A percentile compares a stretch with the other conserved stretches of the same genome.
Evolutionary conservation across 257 asterid genomes (phyloP).

Genomic region (Coffea eugenioides): DNA sequence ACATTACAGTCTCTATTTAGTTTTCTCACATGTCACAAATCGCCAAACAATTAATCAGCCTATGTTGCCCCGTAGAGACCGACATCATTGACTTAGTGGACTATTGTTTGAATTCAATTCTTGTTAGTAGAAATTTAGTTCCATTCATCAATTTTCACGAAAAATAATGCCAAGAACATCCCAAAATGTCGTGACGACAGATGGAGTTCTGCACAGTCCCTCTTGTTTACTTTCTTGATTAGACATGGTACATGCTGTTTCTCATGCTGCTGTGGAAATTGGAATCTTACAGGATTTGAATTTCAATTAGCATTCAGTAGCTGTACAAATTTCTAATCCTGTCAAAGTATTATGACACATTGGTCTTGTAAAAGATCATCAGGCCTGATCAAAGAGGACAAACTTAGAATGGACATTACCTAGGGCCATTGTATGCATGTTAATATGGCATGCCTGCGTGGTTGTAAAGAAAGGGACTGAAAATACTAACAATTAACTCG

Average conservation of each 20-base stretch:
- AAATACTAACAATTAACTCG: background rate
- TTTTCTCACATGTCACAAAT: background rate
- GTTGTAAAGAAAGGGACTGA: too few species aligned
- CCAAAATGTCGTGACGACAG: too few species aligned
- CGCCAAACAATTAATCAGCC: background rate
- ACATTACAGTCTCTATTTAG: background rate
- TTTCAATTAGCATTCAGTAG: background rate
- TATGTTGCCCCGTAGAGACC: background rate
- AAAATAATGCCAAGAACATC: background rate
- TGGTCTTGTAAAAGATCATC: background rate
- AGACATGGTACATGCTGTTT: background rate
- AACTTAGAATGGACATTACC: too few species aligned
- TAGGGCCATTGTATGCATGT: too few species aligned
- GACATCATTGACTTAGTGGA: background rate
- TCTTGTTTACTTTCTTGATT: background rate
- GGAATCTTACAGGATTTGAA: background rate
- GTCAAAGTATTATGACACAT: background rate
- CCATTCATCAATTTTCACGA: background rate
- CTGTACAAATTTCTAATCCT: background rate
- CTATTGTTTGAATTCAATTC: background rate
- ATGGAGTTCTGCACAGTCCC: too few species aligned
- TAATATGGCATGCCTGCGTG: too few species aligned
- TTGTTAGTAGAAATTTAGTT: background rate
- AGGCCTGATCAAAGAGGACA: background rate
- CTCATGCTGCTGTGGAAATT: background rate